A percentile compares a stretch with the other conserved stretches of the same genome.
Conservation (phyloP, 257 asterid species). For the Solanum boliviense region DNA sequence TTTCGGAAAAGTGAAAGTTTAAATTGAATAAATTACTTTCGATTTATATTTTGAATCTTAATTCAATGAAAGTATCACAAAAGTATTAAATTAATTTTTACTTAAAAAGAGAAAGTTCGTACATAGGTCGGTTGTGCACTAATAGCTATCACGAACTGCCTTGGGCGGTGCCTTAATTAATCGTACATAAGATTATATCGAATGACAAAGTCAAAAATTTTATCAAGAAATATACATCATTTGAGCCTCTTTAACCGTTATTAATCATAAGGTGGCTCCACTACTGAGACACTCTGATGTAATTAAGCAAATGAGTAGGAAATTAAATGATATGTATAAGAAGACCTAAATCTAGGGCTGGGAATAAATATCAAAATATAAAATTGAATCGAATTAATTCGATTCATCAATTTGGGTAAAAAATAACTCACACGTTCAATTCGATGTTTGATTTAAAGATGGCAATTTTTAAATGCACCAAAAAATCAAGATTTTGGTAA, state of each 20-base stretch:
- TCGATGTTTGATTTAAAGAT: background rate
- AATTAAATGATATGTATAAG: background rate
- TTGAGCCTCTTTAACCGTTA: background rate
- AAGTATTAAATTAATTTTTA: background rate
- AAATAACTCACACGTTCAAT: too few species aligned
- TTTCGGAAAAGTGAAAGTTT: background rate
- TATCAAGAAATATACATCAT: background rate
- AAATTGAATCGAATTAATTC: background rate
- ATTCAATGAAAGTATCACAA: background rate
- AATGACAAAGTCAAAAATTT: background rate
- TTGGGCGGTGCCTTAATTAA: background rate
- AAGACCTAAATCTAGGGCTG: background rate
- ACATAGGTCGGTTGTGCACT: background rate
- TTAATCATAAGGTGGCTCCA: background rate
- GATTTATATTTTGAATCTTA: background rate
- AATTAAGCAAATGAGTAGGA: background rate
- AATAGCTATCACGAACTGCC: background rate
- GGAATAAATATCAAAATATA: background rate
- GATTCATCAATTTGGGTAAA: background rate
- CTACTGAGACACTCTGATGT: background rate
- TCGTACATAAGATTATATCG: too few species aligned
- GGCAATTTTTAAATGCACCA: too few species aligned
- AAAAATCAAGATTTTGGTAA: too few species aligned
- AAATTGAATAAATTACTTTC: background rate
- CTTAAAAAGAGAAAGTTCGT: background rate